These are phyloP conservation scores for Acanthamoeba healyi DNA, from an alignment of 208 protist species.

Conservation along the genomic window DNA sequence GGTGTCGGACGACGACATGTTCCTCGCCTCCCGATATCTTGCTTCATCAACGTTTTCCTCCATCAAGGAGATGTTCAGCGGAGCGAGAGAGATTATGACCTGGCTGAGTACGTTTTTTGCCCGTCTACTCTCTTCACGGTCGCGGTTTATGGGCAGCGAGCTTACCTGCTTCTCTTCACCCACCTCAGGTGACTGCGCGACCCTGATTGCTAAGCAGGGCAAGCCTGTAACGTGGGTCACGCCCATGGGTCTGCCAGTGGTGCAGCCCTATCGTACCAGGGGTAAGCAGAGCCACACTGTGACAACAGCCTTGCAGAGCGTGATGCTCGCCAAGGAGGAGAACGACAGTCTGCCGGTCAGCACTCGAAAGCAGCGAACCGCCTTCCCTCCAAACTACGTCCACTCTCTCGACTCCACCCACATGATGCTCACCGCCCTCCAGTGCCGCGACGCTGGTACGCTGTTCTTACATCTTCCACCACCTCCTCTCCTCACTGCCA, in stretches of 20 bases:
- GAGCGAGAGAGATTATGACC: constrained; percentile 84
- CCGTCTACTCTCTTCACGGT: neutral
- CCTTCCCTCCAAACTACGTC: constrained; percentile 99
- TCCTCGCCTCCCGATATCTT: constrained; percentile 78
- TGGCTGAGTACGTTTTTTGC: constrained; percentile 81
- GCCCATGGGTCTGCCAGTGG: constrained; percentile 96
- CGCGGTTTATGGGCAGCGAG: neutral
- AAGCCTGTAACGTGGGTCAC: constrained; percentile 96
- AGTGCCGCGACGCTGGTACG: constrained; percentile 92
- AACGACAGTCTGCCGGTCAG: constrained; percentile 74
- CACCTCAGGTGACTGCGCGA: constrained; percentile 3
- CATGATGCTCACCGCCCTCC: constrained; percentile 97
- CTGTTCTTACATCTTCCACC: neutral
- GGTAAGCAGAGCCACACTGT: neutral
- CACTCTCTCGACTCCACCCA: constrained; percentile 99
- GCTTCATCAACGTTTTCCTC: constrained; percentile 81
- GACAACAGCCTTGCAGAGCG: constrained; percentile 54
- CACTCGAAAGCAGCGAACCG: constrained; percentile 87
- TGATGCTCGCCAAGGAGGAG: constrained; percentile 57
- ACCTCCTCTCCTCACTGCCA: constrained; percentile 21
- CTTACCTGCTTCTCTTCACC: neutral
- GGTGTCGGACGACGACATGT: constrained; percentile 69
- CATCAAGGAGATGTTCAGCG: constrained; percentile 88
- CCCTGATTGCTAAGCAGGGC: constrained; percentile 85
- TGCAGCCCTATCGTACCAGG: constrained; percentile 96